Base-by-base conservation (phyloP, 768 basidiomycete species). In the Termitomyces sp. region DNA sequence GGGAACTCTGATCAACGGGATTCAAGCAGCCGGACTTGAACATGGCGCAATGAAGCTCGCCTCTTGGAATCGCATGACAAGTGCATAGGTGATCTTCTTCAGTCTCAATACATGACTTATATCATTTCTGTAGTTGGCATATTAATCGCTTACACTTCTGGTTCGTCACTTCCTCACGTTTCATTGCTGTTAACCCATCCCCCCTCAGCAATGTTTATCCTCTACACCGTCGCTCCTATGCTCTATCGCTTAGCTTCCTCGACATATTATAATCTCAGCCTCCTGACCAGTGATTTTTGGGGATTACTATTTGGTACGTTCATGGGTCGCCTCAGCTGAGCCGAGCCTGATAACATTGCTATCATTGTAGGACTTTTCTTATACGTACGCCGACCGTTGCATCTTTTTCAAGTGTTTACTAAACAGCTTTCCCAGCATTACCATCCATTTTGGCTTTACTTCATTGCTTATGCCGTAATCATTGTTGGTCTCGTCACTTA, bases 231-330 rank as follows among this genome's bases (percentile, higher is more conserved):
- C 49, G 89, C 93, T 4, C 92, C 92, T n/a, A 63, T 93, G 63
- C 72, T 95, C 43, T 94, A 94, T 72, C 88, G 93, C 58, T 79
- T 90, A 71, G 88, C 93, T 13, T 93, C 92, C 0, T 91, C 91
- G 18, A 84, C 89, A 7, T 94, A 86, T 75, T 94, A 85, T 74
- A 94, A 94, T 68, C 79, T 94, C 62, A 89, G 87, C 64, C 72
- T 94, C 10, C 82, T 95, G n/a, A 88, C 93, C 14, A 89, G 88
- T 68, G 91, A 94, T 73, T 95, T 93, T 64, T 95, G 87, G 66
- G 91, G 93, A 33, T 79, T 95, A 52, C 77, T 95, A 23, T 91
- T 95, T 67, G 93, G 80, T 79, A 61, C 13, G 76, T 68, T 12
- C 33, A 35, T 40, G 52, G 36, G 9, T 9, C 50, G 3, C 66